These are phyloP conservation scores for Karstenula rhodostoma DNA, from an alignment of 2,329 filamentous ascomycete genomes.

Conservation along the genomic window DNA sequence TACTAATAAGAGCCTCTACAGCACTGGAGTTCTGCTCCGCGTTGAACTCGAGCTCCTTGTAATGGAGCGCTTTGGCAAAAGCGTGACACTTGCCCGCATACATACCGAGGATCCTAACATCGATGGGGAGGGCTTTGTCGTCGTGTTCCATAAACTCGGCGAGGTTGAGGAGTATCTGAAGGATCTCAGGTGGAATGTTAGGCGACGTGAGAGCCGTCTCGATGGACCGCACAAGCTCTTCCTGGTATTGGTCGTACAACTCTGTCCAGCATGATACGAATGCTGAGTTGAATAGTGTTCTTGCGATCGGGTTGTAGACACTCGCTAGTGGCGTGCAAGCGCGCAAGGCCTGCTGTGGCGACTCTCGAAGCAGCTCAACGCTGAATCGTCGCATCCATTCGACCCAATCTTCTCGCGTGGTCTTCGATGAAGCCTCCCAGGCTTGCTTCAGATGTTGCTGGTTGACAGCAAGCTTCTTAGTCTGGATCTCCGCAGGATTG, in stretches of 20 bases:
- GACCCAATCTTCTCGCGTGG: constrained; percentile 98
- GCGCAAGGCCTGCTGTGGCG: constrained; percentile 91
- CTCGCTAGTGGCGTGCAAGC: constrained; percentile 92
- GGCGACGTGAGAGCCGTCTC: constrained; percentile 94
- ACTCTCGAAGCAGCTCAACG: constrained; percentile 92
- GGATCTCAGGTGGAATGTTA: constrained; percentile 93
- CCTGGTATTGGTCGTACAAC: constrained; percentile 94
- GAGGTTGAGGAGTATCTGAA: constrained; percentile 92
- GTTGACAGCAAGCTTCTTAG: constrained; percentile 96
- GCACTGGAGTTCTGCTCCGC: constrained; percentile 96
- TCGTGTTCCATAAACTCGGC: constrained; percentile 99
- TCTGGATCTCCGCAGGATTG: constrained; percentile 81
- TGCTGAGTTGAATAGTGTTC: constrained; percentile 96
- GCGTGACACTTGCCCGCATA: constrained; percentile 97
- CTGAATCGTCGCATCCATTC: constrained; percentile 98
- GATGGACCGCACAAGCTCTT: constrained; percentile 94
- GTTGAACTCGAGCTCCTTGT: constrained; percentile 98
- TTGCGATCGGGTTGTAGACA: constrained; percentile 88
- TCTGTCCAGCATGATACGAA: constrained; percentile 99
- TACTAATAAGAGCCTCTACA: constrained; percentile 96
- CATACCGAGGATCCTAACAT: constrained; percentile 91
- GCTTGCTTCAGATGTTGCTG: constrained; percentile 96
- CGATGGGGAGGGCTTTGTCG: constrained; percentile 96
- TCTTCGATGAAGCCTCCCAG: constrained; percentile 97
- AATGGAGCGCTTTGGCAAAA: constrained; percentile 96